Base-by-base conservation (phyloP, 345 rosid genomes). In the Sonneratia caseolaris region DNA sequence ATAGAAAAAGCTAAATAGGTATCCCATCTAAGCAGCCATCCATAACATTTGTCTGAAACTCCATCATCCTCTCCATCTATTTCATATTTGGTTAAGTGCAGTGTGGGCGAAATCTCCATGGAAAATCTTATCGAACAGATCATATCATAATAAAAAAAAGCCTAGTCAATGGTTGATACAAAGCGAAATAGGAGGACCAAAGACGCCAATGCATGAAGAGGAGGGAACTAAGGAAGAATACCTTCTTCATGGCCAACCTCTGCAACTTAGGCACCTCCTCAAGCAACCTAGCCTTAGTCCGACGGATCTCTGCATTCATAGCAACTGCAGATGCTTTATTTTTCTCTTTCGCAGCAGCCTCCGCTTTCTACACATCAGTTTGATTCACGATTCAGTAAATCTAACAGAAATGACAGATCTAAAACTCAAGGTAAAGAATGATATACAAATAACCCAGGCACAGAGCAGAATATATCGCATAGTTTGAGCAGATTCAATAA, bases 201-300 rank as follows among this genome's bases (percentile, higher is more conserved):
- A 21, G 32, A 56, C 64, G 38, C 38, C 35, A 18, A 51, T 62
- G 16, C 7, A 27, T 4, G 37, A 62, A 57, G 32, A 36, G 35
- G 27, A 38, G 8, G 27, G 74, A 69, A n/a, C 6, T 40, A 70
- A 72, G 27, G 69, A 53, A 65, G 16, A 64, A 71, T 3, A 91
- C 98, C 98, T 86, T 86, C 79, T 91, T 96, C 53, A 96, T 76
- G 48, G 98, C 98, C 88, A 92, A 82, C 80, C 91, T 89, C 86
- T 91, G 98, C 84, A 96, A 80, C 80, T 91, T 89, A 2, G 96
- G 96, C 76, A 91, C 91, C 75, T 92, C 99, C 84, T 92, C 99
- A 0, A 83, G 82, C 79, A 96, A 85, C 66, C 91, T 81, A 45
- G 96, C 98, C 81, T 96, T 96, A 16, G 92, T 89, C 47, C 99